These are phyloP conservation scores for Chlorella sp. DNA, from an alignment of 139 green algal genomes.

Conservation along the genomic window DNA sequence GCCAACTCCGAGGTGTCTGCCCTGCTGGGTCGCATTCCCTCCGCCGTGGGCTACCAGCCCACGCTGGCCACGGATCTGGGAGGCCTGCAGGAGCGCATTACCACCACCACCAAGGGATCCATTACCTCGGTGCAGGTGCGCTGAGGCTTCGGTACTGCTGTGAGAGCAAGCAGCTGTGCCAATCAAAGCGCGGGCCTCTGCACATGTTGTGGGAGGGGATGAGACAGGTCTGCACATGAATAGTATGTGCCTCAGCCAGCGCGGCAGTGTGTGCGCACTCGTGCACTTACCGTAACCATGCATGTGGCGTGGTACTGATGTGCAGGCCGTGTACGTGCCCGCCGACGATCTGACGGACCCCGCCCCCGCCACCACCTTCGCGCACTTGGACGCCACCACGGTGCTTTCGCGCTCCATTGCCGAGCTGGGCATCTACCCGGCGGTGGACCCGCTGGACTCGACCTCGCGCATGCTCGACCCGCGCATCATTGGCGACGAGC, in stretches of 20 bases:
- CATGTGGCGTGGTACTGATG: no score
- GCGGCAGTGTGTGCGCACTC: no score
- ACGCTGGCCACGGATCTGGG: slow-evolving; percentile 97
- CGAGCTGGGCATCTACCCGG: slow-evolving; percentile 99
- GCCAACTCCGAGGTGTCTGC: slow-evolving; percentile 99
- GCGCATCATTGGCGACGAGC: slow-evolving; percentile 91
- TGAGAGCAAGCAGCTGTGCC: no score
- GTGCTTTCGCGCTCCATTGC: slow-evolving; percentile 97
- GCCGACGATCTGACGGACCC: slow-evolving; percentile 98
- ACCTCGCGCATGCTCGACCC: slow-evolving; percentile 96
- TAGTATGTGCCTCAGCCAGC: no score
- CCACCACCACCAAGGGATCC: slow-evolving; percentile 96
- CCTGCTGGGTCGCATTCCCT: slow-evolving; percentile 97
- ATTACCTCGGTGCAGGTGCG: slow-evolving; percentile 95
- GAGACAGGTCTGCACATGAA: no score
- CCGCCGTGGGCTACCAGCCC: slow-evolving; percentile 98
- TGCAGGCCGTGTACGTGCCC: slow-evolving; percentile 97
- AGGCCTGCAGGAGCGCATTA: slow-evolving; percentile 97
- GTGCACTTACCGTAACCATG: no score
- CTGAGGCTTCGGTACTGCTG: no score
- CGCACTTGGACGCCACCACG: slow-evolving; percentile 97
- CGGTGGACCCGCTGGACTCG: slow-evolving; percentile 98
- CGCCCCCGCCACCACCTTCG: slow-evolving; percentile 96
- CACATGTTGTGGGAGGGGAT: no score
- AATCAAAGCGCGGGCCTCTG: no score